Conservation (phyloP, 2,329 filamentous ascomycete genomes). For the Apiospora aurea region DNA sequence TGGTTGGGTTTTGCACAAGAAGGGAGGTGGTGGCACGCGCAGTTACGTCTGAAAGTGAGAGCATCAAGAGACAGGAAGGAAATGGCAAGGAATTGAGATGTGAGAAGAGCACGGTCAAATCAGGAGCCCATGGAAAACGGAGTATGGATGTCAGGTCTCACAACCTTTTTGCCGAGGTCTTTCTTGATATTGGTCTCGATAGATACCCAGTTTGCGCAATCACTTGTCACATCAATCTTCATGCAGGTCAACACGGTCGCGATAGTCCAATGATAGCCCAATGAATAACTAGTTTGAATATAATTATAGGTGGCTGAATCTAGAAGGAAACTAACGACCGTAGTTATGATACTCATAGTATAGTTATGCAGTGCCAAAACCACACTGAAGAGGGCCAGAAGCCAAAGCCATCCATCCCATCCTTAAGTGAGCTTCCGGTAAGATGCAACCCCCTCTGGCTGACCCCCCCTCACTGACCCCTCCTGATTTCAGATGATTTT, state of each 20-base stretch:
- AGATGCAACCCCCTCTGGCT: no score
- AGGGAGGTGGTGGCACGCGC: constrained; percentile 29
- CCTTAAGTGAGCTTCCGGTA: background rate
- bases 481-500: no score
- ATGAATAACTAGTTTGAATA: background rate
- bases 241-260: background rate
- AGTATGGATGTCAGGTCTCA: background rate
- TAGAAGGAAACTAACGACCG: background rate
- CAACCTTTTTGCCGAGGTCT: background rate
- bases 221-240: background rate
- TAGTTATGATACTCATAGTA: background rate
- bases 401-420: background rate
- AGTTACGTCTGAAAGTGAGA: constrained; percentile 35
- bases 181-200: background rate
- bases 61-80: background rate
- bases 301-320: background rate
- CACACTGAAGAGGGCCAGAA: no score
- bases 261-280: background rate
- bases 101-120: background rate
- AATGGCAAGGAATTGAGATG: background rate
- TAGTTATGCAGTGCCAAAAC: no score
- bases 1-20: constrained; percentile 32
- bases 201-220: background rate
- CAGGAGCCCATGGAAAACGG: background rate
- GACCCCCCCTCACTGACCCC: no score